phyloP scores from a whole-genome alignment of 2,329 filamentous ascomycete species.

The Alternaria arbusti region DNA sequence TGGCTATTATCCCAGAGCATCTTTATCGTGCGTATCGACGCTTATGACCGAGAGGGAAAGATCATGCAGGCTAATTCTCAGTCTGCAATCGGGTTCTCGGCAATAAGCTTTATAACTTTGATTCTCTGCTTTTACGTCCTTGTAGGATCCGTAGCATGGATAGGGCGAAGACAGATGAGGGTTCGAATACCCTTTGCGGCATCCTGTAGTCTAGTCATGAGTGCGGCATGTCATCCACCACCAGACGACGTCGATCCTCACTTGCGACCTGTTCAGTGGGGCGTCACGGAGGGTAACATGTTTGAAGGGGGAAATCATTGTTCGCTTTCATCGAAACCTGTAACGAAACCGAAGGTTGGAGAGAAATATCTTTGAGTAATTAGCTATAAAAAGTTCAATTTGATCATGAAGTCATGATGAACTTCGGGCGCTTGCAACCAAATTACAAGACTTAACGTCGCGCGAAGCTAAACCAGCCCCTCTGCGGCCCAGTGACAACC shows the following conservation, averaged over 20 bases:
- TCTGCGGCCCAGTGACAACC: neutral
- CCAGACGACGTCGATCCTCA: constrained; percentile 12
- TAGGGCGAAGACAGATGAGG: constrained; percentile 63
- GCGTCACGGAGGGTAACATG: neutral
- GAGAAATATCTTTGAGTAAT: neutral
- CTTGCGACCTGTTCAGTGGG: constrained; percentile 30
- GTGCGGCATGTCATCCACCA: constrained; percentile 29
- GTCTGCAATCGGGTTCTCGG: neutral
- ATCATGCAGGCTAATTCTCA: neutral
- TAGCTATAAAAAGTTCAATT: too few species aligned
- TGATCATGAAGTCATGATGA: neutral
- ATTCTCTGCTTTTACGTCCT: neutral
- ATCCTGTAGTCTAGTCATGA: constrained; percentile 61
- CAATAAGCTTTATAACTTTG: neutral
- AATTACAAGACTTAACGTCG: neutral
- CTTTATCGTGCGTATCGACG: neutral
- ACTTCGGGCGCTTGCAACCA: neutral
- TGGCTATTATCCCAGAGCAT: neutral
- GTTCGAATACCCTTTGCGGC: constrained; percentile 82
- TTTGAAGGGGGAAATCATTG: neutral
- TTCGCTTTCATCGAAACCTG: neutral
- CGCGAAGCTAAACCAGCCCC: neutral
- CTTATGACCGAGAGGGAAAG: neutral
- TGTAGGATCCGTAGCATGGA: neutral
- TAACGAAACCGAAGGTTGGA: constrained; percentile 1